Evolutionary conservation across 2,329 filamentous ascomycete genomes (phyloP).

Genomic region (Stachybotrys chartarum): DNA sequence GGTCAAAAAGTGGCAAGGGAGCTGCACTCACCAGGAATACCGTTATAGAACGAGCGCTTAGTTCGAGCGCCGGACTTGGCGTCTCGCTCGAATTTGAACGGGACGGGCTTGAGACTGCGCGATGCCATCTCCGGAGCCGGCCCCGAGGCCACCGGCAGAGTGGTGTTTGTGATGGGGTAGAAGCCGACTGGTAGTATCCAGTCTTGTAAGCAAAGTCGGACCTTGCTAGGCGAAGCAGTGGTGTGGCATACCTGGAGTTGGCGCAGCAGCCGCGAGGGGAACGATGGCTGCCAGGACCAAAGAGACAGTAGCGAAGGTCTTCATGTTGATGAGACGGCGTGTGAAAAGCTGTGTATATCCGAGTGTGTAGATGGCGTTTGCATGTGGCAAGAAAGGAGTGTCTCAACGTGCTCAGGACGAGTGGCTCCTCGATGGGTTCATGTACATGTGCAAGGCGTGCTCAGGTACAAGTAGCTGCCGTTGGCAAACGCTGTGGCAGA

Average conservation of each 20-base stretch:
- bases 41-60: background rate
- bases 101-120: background rate
- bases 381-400: too few relatives aligned
- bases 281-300: conserved; percentile 11
- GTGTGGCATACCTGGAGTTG: conserved; percentile 1
- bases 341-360: background rate
- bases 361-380: too few relatives aligned
- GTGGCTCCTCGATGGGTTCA: too few relatives aligned
- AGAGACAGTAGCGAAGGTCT: conserved; percentile 11
- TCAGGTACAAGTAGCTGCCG: too few relatives aligned
- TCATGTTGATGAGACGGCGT: conserved; percentile 11
- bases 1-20: too few relatives aligned
- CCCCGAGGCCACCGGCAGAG: background rate
- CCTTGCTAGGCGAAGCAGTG: background rate
- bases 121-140: background rate
- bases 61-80: background rate
- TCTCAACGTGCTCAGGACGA: too few relatives aligned
- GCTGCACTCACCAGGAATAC: background rate
- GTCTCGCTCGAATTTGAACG: background rate
- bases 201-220: background rate
- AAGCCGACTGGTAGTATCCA: background rate
- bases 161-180: background rate
- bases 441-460: too few relatives aligned
- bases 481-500: too few relatives aligned
- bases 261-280: conserved; percentile 10